A percentile compares a stretch with the other conserved stretches of the same genome.
These are phyloP conservation scores for Theobroma cacao DNA, from an alignment of 345 rosid species.

Conservation along the genomic window DNA sequence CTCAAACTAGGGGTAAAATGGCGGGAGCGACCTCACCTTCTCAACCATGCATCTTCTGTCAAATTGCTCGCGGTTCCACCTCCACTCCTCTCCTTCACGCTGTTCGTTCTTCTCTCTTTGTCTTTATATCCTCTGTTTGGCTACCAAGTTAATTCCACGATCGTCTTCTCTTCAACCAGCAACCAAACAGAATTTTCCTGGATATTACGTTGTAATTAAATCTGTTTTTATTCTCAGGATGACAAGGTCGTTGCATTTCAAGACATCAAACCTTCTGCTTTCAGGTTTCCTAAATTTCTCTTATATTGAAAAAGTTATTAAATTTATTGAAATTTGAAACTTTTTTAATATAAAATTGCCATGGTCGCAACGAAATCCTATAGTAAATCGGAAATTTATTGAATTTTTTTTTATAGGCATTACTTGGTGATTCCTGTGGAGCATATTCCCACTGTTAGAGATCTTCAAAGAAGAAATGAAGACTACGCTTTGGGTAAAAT, in stretches of 20 bases:
- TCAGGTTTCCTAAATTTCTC: constrained; percentile 42
- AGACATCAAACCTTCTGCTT: constrained; percentile 79
- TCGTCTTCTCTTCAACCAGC: constrained; percentile 1
- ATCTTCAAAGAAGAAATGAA: constrained; percentile 64
- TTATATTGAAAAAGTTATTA: background rate
- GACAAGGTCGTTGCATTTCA: constrained; percentile 79
- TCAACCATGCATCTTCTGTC: constrained; percentile 65
- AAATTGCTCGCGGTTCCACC: constrained; percentile 48
- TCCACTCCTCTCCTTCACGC: constrained; percentile 61
- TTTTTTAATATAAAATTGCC: background rate
- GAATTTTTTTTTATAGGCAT: constrained; percentile 49
- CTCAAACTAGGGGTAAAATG: constrained; percentile 35
- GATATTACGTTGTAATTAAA: constrained; percentile 2
- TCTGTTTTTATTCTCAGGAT: constrained; percentile 46
- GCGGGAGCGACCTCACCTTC: constrained; percentile 42
- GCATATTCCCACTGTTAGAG: constrained; percentile 71
- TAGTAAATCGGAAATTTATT: background rate
- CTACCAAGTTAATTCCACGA: constrained; percentile 12
- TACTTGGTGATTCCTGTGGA: constrained; percentile 76
- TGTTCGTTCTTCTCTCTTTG: constrained; percentile 33
- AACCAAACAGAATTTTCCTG: constrained; percentile 2
- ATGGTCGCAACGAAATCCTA: background rate
- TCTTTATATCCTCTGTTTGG: background rate
- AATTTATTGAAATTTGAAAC: background rate
- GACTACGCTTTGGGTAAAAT: constrained; percentile 63